Evolutionary conservation across 257 asterid species (phyloP).

Genomic region (Gardenia jasminoides): DNA sequence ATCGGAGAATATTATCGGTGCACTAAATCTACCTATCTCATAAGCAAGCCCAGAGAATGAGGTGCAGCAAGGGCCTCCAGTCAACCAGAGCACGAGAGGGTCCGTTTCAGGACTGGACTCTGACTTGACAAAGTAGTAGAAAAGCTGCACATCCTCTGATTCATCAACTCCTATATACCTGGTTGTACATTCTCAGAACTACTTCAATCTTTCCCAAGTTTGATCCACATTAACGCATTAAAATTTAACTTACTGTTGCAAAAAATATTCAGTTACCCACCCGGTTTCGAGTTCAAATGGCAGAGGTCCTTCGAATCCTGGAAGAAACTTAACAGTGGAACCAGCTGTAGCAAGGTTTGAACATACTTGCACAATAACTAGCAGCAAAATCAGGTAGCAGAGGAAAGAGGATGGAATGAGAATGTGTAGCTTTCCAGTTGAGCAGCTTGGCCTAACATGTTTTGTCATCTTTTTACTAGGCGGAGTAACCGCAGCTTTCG

Average conservation of each 20-base stretch:
- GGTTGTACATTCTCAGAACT: neutral
- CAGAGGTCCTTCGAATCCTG: constrained; percentile 30
- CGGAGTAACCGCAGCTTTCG: neutral
- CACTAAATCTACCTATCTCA: constrained; percentile 14
- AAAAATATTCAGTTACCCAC: constrained; percentile 25
- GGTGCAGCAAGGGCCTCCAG: constrained; percentile 30
- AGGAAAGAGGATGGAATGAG: no score
- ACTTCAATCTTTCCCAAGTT: neutral
- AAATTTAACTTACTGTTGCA: neutral
- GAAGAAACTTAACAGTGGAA: constrained; percentile 26
- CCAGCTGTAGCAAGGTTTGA: constrained; percentile 11
- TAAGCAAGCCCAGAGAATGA: constrained; percentile 13
- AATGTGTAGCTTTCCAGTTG: neutral
- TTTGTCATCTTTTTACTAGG: neutral
- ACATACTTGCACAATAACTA: neutral
- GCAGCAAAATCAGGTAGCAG: neutral
- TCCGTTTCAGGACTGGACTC: constrained; percentile 17
- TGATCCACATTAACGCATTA: neutral
- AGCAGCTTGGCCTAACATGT: neutral
- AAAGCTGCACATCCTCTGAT: constrained; percentile 27
- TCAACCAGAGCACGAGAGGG: constrained; percentile 25
- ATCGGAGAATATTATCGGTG: no score
- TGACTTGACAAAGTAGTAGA: constrained; percentile 23
- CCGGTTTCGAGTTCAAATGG: constrained; percentile 32
- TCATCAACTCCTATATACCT: constrained; percentile 24